Evolutionary conservation across 2,329 filamentous ascomycete species (phyloP), one percentile per base, ranked within the genome.

Genomic region (Calcarisporium arbuscula): DNA sequence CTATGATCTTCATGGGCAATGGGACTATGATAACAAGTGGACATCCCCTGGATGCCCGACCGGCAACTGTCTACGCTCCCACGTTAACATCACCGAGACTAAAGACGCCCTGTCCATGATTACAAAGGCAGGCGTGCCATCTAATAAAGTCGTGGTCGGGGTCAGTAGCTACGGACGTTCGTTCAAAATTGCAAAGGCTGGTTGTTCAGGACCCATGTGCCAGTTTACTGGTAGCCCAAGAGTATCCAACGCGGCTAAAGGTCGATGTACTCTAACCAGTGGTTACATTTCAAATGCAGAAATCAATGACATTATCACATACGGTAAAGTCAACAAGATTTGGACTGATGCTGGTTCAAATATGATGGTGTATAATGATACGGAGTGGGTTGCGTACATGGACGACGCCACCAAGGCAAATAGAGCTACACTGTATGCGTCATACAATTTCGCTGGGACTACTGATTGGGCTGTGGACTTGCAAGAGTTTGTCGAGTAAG

Each of bases 1-100:
- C 3, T 54, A 56, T 23, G 52, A 58, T 31, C 32, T 58, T 1
- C 54, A 57, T 22, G 53, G 51, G 10, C 40, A 53, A 32, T 55
- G 46, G 60, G 54, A 57, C 19, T 36, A 39, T 14, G 28, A 30
- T n/a, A 38, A 30, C 15, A 12, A 25, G 27, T 35, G 19, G 27
- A 23, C 35, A n/a, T 25, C 25, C 8, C 19, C 25, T 6, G 35
- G 35, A 7, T 64, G 34, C 12, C 34, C 28, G 9, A 32, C 20
- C 14, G 34, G 34, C n/a, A 36, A 36, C 21, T 36, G 34, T 16
- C 29, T 36, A 5, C 28, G 28, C 9, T 32, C 28, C n/a, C 39
- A 39, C 6, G 28, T 44, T 7, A 42, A 44, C n/a, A n/a, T 37
- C 14, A 42, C 39, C 14, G 57, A 62, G 38, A 58, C 55, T 2